Conservation (phyloP, 2,329 filamentous ascomycete species). For the Purpureocillium takamizusanense region DNA sequence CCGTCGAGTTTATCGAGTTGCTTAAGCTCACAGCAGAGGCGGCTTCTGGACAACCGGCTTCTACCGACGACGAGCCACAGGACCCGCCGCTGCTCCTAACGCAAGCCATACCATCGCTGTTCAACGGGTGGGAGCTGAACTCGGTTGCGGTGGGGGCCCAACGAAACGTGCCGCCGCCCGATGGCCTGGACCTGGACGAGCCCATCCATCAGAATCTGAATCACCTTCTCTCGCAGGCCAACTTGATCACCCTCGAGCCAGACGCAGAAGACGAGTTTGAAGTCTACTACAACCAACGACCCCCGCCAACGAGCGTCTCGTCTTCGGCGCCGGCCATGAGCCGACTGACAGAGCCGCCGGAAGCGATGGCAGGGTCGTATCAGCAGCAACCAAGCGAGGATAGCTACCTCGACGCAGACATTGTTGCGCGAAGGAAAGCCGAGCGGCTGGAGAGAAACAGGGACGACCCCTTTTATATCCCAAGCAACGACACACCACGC, state of each 20-base stretch:
- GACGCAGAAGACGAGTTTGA: conserved; percentile 60
- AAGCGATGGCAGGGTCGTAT: conserved; percentile 44
- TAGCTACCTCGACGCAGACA: conserved; percentile 62
- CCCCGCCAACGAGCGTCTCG: conserved; percentile 39
- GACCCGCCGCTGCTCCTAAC: conserved; percentile 79
- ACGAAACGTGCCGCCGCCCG: conserved; percentile 72
- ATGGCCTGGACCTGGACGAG: conserved; percentile 67
- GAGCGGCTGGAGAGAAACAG: conserved; percentile 75
- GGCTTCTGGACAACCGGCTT: conserved; percentile 54
- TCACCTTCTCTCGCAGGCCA: conserved; percentile 52
- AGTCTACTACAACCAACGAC: conserved; percentile 52
- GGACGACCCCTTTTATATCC: conserved; percentile 95
- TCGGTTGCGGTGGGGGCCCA: conserved; percentile 80
- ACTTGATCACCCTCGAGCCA: conserved; percentile 36
- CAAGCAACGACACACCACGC: conserved; percentile 43
- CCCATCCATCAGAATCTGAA: conserved; percentile 72
- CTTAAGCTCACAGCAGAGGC: conserved; percentile 83
- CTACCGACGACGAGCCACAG: conserved; percentile 41
- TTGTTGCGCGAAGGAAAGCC: conserved; percentile 62
- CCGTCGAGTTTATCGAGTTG: conserved; percentile 86
- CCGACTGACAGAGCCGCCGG: conserved; percentile 40
- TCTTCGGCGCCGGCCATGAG: conserved; percentile 45
- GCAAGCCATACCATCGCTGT: conserved; percentile 82
- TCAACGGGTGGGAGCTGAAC: conserved; percentile 80
- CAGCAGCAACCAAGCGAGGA: conserved; percentile 55